Base-by-base conservation (phyloP, 352 stramenopile genomes). In the Pythium pectinolyticum region DNA sequence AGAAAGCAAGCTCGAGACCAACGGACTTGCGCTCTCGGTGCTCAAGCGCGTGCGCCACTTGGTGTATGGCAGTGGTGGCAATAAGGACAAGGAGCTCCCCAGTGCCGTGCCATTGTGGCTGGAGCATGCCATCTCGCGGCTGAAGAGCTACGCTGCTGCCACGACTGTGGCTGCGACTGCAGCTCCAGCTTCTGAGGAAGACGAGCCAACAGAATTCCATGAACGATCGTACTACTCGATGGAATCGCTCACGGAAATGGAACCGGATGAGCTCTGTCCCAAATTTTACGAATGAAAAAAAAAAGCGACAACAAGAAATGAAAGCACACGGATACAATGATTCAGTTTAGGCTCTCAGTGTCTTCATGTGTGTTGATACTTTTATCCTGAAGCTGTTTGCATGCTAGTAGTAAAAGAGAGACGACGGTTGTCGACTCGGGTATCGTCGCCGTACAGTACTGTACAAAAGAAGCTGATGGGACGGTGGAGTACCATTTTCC, bases 221-320 rank as follows among this genome's bases (percentile, higher is more conserved):
- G 76, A 89, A 25, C 70, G 72, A 22, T 83, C 74, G 48, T 82
- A 81, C 53, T 89, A 86, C 50, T 86, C 78, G 12, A 70, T 88
- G 30, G 81, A 89, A 53, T 84, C 74, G 25, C 52, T 81, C 25
- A 85, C 81, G 8, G 39, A 69, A n/a, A 78, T 85, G 24, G 34
- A 59, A 2, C 77, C 81, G 10, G 79, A 89, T 34, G 71, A 74
- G 25, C 57, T 90, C 40, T 90, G 81, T 50, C 77, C 72, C 10
- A 30, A 69, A 17, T 90, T 90, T 49, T 88, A 84, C 35, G 31
- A 47, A 19, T 22, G 11, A 43, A 43, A 15, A 52, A 51, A 34
- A 57, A 43, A 43, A 31, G 27, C 27, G n/a, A 43, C 17, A 37
- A 35, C 27, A 40, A 25, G 15, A 50, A 20, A 45, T 49, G 27